Base-by-base conservation (phyloP, 2,329 filamentous ascomycete species). In the Onygenales sp. region DNA sequence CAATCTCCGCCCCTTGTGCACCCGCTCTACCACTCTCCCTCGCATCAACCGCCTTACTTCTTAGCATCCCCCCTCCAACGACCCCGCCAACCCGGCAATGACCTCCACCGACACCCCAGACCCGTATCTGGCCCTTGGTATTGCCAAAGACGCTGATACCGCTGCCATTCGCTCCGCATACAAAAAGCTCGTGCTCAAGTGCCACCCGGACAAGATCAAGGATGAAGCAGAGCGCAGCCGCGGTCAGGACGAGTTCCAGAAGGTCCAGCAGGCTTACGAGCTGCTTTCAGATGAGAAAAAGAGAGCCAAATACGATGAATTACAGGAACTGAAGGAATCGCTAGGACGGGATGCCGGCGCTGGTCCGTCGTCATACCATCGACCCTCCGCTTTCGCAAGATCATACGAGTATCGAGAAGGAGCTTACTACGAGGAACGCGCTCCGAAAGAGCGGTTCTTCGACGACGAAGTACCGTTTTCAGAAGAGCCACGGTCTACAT, bases 221-320 rank as follows among this genome's bases (percentile, higher is more conserved):
- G 83, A 95, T 63, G 83, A 85, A 51, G 76, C 82, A 13, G 75
- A 87, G 63, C 94, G 93, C 71, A 82, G 83, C 55, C 75, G 82
- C 61, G 94, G 91, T 69, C 83, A 87, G 62, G 85, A 89, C 61
- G 85, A 95, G 70, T 98, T 97, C 65, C 90, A 96, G 71, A 84
- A 83, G 67, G 88, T 97, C 36, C 91, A 96, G 69, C 83, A 91
- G 63, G 91, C 93, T 50, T 98, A 95, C 71, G 93, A 97, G 71
- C 77, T 93, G 33, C 81, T 98, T 56, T 87, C 83, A 64, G 85
- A 96, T 66, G 86, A 92, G 32, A 77, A 74, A 6, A 82, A 85
- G 66, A 78, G 89, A 55, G 71, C 75, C 55, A 83, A 84, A 60
- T 95, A 96, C 69, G 89, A 97, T 70, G 69, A 91, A 57, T 81